Base-by-base conservation (phyloP, 2,329 filamentous ascomycete genomes). In the Xylariaceae sp. region DNA sequence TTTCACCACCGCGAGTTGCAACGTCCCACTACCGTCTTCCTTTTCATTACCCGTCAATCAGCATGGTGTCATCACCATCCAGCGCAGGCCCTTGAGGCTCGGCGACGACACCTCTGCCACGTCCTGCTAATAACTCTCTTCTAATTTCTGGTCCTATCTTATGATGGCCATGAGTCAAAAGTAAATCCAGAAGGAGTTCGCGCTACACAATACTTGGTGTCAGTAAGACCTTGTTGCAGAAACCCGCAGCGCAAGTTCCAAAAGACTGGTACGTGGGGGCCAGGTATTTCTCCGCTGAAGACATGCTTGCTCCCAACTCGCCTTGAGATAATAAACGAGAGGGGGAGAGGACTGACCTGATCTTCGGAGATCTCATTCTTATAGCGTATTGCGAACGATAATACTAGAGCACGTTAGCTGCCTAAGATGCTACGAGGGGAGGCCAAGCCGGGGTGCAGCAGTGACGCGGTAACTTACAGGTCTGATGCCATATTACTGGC, bases 401-500 rank as follows among this genome's bases (percentile, higher is more conserved):
- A 74, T 29, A 99, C 56, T 58, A 5, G 2, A 44, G 32, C 32
- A 42, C 21, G 26, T 56, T 19, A 55, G 53, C 16, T 0, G 2
- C 32, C 32, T 30, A 0, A 21, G 9, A 9, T 5, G 8, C 3
- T 7, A 26, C 2, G 10, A 32, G n/a, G 21, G 10, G 40, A 36
- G 21, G 8, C 1, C 26, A 26, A 26, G n/a, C n/a, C n/a, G n/a
- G n/a, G n/a, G n/a, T 5, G 9, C n/a, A 44, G 16, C 12, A 10
- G 2, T n/a, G 18, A 22, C n/a, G 19, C 18, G 5, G 8, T n/a
- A 26, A 49, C 58, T 37, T 36, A 60, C 58, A 76, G 63, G 88
- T 91, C 74, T 97, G 92, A 71, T 99, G 94, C 91, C 92, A 99
- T 52, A 99, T 84, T 7, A 99, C 91, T 0, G 95, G 94, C 60